Evolutionary conservation across 805 yeast species (phyloP), one percentile per base, ranked within the genome.

Genomic region (Yarrowia porcina): DNA sequence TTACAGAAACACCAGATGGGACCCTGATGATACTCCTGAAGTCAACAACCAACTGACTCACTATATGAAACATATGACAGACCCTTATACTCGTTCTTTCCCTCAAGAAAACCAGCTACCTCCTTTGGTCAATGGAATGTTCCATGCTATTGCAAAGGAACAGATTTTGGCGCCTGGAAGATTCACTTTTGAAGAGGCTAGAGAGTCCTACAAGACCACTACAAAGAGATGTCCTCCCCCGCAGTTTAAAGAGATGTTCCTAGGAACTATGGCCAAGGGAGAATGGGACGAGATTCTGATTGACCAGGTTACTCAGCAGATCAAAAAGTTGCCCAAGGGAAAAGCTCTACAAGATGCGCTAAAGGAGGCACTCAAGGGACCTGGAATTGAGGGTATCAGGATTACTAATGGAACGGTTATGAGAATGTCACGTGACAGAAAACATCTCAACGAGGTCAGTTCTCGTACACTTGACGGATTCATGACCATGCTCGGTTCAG

Each of bases 1-100:
- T 5, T 49, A 49, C 56, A 20, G 38, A 32, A 32, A 49, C 56
- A 32, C 56, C 1, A 28, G 56, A 13, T 49, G 56, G 56, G 56
- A 49, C 20, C 56, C 56, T 0, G 56, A 49, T 13, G 56, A 49
- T 9, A 49, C 56, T 10, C 56, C 56, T 0, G 39, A 20, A 6
- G 18, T 33, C 20, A 49, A 49, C 56, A 21, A 33, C 28, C 20
- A 32, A 10, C 18, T 49, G n/a, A 20, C 9, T 21, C 27, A 21
- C 9, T 49, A 32, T 21, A 32, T 49, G 28, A 20, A 32, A n/a
- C 39, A 49, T 27, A 21, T 49, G 27, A 49, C 39, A 1, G 56
- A 49, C 10, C 56, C 56, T 2, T 49, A 49, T 30, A 21, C 21
- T 4, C 39, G 56, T 2, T 15, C 56, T n/a, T 49, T 32, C 9